phyloP scores from a whole-genome alignment of 1,284 basidiomycete genomes.

The Ganoderma multipileum region DNA sequence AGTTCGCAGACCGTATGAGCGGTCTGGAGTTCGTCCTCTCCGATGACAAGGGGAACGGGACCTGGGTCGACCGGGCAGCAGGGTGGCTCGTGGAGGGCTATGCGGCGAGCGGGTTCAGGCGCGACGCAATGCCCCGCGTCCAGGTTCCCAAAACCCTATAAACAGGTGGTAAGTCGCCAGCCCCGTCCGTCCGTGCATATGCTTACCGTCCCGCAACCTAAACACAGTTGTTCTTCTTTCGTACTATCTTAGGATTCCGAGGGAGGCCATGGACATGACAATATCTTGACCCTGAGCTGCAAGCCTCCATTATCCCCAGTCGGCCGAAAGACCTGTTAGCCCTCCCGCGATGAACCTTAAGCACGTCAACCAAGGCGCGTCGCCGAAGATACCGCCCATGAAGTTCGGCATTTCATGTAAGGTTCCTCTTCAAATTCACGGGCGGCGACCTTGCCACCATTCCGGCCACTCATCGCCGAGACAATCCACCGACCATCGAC shows the following conservation, averaged over 20 bases:
- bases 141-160: neutral
- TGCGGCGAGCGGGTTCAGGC: neutral
- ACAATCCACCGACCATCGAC: neutral
- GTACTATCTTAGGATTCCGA: no score
- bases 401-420: neutral
- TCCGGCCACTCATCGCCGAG: neutral
- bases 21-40: neutral
- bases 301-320: neutral
- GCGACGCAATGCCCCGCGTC: constrained; percentile 15
- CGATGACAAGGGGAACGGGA: neutral
- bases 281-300: neutral
- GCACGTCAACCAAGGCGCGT: neutral
- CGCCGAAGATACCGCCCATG: neutral
- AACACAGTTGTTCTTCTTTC: no score
- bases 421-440: neutral
- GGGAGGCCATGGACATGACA: no score
- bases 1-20: constrained; percentile 1
- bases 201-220: neutral
- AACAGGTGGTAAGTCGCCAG: neutral
- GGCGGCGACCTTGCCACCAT: neutral
- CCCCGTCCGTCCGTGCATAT: neutral
- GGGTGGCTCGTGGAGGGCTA: constrained; percentile 5
- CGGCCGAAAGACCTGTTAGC: neutral
- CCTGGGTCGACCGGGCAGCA: neutral
- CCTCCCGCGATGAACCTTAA: neutral